Evolutionary conservation across 257 asterid genomes (phyloP).

Genomic region (Solanum phureja): DNA sequence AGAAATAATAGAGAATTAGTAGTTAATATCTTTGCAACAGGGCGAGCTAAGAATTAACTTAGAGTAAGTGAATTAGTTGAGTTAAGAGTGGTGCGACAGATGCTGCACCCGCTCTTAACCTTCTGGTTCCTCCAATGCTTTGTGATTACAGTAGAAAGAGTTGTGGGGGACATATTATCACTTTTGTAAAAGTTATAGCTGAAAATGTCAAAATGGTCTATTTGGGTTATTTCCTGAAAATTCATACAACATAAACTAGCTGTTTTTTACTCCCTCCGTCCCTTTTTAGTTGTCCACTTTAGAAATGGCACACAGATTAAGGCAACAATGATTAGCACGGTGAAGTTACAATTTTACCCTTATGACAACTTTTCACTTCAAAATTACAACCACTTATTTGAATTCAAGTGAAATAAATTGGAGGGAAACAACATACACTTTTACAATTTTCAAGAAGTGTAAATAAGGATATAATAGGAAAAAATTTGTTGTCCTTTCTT

Average conservation of each 20-base stretch:
- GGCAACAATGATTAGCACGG: no score
- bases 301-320: no score
- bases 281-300: no score
- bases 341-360: no score
- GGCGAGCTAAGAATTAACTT: background rate
- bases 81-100: background rate
- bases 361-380: no score
- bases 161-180: background rate
- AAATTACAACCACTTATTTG: no score
- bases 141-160: background rate
- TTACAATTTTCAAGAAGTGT: no score
- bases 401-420: no score
- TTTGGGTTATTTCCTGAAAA: background rate
- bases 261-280: no score
- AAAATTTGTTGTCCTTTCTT: no score
- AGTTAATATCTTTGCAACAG: background rate
- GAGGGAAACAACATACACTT: no score
- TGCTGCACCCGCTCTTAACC: background rate
- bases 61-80: background rate
- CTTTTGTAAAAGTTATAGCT: background rate
- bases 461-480: no score
- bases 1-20: background rate
- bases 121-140: background rate
- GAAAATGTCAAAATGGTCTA: background rate
- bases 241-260: background rate